Evolutionary conservation across 2,329 filamentous ascomycete species (phyloP).

Genomic region (Verticillium zaregamsianum): DNA sequence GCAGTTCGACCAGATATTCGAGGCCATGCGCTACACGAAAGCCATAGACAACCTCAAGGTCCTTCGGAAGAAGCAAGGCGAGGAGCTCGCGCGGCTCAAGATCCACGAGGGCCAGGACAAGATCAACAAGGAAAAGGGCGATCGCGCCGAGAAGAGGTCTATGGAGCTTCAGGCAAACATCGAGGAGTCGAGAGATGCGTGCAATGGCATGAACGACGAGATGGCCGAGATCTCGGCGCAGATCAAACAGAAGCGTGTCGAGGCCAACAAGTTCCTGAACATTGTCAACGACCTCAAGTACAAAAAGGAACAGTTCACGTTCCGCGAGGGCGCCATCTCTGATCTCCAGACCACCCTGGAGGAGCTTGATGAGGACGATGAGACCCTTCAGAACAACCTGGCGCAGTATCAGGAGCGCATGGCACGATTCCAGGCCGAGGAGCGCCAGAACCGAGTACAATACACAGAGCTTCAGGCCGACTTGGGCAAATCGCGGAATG

Average conservation of each 20-base stretch:
- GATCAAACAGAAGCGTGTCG: constrained; percentile 63
- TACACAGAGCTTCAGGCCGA: constrained; percentile 61
- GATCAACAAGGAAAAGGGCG: constrained; percentile 78
- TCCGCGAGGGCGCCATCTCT: constrained; percentile 65
- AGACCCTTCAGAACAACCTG: constrained; percentile 66
- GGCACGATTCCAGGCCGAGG: constrained; percentile 58
- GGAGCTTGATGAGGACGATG: constrained; percentile 74
- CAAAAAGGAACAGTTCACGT: constrained; percentile 70
- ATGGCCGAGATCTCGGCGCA: constrained; percentile 56
- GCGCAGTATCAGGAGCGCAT: constrained; percentile 76
- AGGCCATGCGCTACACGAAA: constrained; percentile 94
- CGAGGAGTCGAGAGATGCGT: constrained; percentile 54
- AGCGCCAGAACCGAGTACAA: constrained; percentile 56
- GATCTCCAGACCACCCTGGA: constrained; percentile 70
- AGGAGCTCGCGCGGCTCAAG: constrained; percentile 68
- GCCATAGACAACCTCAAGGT: constrained; percentile 93
- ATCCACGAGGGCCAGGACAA: constrained; percentile 75
- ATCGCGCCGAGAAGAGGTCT: constrained; percentile 63
- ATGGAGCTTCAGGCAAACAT: constrained; percentile 64
- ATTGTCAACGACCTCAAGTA: constrained; percentile 72
- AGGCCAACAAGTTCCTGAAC: constrained; percentile 68
- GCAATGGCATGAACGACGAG: constrained; percentile 52
- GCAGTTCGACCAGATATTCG: constrained; percentile 95
- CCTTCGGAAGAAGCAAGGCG: constrained; percentile 76
- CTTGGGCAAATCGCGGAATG: constrained; percentile 37